phyloP scores from a whole-genome alignment of 192 early-diverging fungal genomes.

The Podila epicladia region DNA sequence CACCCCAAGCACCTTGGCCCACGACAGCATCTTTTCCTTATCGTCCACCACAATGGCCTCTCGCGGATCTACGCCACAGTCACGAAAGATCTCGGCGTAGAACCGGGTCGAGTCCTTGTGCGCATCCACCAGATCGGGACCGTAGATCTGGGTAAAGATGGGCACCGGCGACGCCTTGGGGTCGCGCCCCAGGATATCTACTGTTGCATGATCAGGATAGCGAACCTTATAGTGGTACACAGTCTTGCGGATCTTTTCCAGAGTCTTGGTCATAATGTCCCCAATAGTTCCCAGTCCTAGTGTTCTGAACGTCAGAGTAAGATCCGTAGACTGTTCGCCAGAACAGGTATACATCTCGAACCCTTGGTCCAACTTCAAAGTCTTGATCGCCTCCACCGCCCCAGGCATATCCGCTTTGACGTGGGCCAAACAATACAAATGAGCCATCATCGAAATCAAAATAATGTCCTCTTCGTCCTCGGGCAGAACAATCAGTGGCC shows the following conservation, averaged over 20 bases:
- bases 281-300: slow-evolving; percentile 14
- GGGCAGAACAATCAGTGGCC: slow-evolving; percentile 8
- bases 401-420: slow-evolving; percentile 31
- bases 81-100: slow-evolving; percentile 20
- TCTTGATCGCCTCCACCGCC: slow-evolving; percentile 32
- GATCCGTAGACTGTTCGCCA: slow-evolving; percentile 17
- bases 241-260: neutral
- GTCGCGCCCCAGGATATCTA: neutral
- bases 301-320: slow-evolving; percentile 24
- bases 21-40: slow-evolving; percentile 34
- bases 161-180: slow-evolving; percentile 1
- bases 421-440: slow-evolving; percentile 12
- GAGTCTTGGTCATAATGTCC: neutral
- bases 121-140: slow-evolving; percentile 23
- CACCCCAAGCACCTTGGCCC: slow-evolving; percentile 34
- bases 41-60: slow-evolving; percentile 39
- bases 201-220: neutral
- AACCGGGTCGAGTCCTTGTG: slow-evolving; percentile 27
- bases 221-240: neutral
- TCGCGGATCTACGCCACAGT: slow-evolving; percentile 15
- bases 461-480: slow-evolving; percentile 23
- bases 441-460: slow-evolving; percentile 9
- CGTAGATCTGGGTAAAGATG: slow-evolving; percentile 33
- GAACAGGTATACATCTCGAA: slow-evolving; percentile 42
- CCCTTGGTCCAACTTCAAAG: slow-evolving; percentile 19